Evolutionary conservation across 2,329 filamentous ascomycete species (phyloP).

Genomic region (Trichophyton simii): DNA sequence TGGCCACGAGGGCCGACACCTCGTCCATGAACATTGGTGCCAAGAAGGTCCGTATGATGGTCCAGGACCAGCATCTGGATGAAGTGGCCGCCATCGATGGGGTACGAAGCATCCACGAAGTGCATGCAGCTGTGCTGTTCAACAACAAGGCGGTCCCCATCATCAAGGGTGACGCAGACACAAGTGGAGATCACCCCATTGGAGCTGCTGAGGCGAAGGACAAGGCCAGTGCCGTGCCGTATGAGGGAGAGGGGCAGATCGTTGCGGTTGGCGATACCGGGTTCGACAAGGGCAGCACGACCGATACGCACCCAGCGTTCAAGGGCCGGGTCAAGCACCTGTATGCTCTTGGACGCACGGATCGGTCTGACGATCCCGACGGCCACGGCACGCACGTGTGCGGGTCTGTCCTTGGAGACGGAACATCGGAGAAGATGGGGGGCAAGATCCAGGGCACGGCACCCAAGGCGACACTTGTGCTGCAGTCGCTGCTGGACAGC

Average conservation of each 20-base stretch:
- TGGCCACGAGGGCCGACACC: conserved; percentile 9
- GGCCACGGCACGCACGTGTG: conserved; percentile 19
- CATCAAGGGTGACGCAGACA: conserved; percentile 9
- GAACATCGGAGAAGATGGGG: conserved; percentile 9
- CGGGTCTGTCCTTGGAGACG: conserved; percentile 16
- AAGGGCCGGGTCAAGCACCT: conserved; percentile 12
- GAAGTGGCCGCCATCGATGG: conserved; percentile 12
- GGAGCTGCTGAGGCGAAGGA: conserved; percentile 6
- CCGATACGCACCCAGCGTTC: conserved; percentile 15
- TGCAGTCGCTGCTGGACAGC: conserved; percentile 15
- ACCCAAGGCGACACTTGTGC: conserved; percentile 14
- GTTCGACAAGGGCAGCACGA: conserved; percentile 13
- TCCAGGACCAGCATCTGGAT: conserved; percentile 12
- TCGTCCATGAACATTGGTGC: conserved; percentile 3
- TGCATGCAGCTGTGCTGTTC: conserved; percentile 12
- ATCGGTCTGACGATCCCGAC: conserved; percentile 10
- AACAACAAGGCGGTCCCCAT: conserved; percentile 15
- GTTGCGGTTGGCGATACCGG: conserved; percentile 17
- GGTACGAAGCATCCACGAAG: conserved; percentile 13
- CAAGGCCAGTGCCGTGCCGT: conserved; percentile 4
- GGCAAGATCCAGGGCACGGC: conserved; percentile 14
- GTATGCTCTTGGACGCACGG: conserved; percentile 9
- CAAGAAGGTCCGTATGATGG: conserved; percentile 9
- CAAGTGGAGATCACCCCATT: neutral
- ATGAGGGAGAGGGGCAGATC: conserved; percentile 14